Conservation (phyloP, 768 basidiomycete genomes). For the Termitomyces sp. region DNA sequence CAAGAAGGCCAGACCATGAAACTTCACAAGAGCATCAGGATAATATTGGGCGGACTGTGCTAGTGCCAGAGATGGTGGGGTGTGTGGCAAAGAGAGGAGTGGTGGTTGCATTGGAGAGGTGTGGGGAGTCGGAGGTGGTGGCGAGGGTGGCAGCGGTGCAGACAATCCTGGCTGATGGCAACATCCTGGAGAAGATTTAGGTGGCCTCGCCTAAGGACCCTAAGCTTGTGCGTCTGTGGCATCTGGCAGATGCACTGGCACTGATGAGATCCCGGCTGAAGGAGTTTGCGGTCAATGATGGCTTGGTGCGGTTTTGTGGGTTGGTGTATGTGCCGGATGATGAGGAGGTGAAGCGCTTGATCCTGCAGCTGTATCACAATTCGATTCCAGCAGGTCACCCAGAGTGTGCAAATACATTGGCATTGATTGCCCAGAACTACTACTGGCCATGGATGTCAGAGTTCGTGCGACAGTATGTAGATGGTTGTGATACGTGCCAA, state of each 20-base stretch:
- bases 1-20: background rate
- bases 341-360: background rate
- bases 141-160: background rate
- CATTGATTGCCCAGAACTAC: slow-evolving; percentile 28
- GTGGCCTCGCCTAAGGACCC: no score
- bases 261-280: no score
- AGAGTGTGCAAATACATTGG: slow-evolving; percentile 8
- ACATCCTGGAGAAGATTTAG: background rate
- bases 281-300: background rate
- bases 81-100: background rate
- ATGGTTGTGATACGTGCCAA: background rate
- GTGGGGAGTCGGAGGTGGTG: background rate
- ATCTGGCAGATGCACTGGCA: no score
- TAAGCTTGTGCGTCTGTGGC: background rate
- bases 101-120: background rate
- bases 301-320: slow-evolving; percentile 13
- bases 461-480: slow-evolving; percentile 19
- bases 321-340: slow-evolving; percentile 11
- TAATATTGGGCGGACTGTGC: background rate
- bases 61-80: background rate
- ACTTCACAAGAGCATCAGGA: background rate
- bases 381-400: no score
- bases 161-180: background rate
- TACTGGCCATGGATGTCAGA: slow-evolving; percentile 24
- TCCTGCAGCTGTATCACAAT: background rate